Conservation (phyloP, 306 rosid genomes). For the Parietaria judaica region DNA sequence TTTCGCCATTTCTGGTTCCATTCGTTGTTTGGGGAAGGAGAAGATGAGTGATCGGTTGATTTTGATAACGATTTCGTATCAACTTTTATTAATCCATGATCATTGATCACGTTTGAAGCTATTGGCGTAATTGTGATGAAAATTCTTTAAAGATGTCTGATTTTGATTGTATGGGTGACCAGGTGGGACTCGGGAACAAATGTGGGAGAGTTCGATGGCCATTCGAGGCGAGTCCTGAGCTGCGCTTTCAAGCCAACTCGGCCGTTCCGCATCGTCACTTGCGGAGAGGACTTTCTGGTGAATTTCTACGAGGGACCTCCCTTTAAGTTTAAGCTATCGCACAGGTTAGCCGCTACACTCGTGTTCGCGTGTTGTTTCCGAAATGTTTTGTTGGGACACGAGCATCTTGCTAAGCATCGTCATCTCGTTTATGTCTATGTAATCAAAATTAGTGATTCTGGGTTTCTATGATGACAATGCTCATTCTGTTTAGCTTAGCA, state of each 20-base stretch:
- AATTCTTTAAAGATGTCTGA: no score
- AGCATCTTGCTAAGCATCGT: background rate
- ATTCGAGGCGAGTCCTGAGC: conserved; percentile 81
- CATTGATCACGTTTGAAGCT: no score
- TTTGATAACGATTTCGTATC: no score
- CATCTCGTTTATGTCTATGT: background rate
- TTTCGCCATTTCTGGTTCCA: background rate
- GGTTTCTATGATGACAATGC: no score
- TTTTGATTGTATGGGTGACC: no score
- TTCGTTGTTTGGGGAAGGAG: background rate
- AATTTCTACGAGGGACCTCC: conserved; percentile 97
- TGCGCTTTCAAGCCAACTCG: conserved; percentile 91
- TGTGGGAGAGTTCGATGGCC: conserved; percentile 97
- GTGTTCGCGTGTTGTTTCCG: background rate
- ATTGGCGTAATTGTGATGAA: no score
- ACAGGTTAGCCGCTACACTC: conserved; percentile 37
- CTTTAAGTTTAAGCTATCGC: conserved; percentile 81
- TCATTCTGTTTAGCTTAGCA: no score
- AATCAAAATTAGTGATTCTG: background rate
- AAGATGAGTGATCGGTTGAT: background rate
- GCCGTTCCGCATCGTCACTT: conserved; percentile 81
- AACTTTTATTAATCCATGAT: no score
- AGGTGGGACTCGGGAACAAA: conserved; percentile 98
- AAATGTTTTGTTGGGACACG: background rate
- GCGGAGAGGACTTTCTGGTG: conserved; percentile 88